phyloP scores from a whole-genome alignment of 805 yeast species.

The Komagataella phaffii region DNA sequence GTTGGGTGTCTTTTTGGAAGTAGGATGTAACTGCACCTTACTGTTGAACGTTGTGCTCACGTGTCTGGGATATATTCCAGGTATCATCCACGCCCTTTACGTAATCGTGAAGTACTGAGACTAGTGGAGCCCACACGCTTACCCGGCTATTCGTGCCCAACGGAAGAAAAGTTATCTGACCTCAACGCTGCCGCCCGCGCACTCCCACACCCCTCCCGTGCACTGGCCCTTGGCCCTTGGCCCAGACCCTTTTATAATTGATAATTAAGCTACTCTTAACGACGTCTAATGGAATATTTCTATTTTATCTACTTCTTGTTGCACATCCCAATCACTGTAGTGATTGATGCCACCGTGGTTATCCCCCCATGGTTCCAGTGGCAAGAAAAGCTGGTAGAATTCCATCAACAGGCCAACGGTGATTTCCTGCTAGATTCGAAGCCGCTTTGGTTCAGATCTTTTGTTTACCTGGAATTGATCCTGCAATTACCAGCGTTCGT shows the following conservation, averaged over 20 bases:
- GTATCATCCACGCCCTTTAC: slow-evolving; percentile 52
- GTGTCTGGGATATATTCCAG: slow-evolving; percentile 66
- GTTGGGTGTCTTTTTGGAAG: slow-evolving; percentile 41
- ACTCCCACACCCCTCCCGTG: neutral
- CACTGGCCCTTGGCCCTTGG: neutral
- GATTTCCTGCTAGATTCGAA: slow-evolving; percentile 45
- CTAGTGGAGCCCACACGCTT: neutral
- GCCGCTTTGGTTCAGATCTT: slow-evolving; percentile 63
- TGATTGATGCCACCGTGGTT: slow-evolving; percentile 64
- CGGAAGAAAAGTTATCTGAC: neutral
- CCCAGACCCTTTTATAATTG: neutral
- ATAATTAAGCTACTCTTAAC: neutral
- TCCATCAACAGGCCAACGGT: slow-evolving; percentile 52
- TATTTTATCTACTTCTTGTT: slow-evolving; percentile 16
- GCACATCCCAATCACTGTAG: slow-evolving; percentile 65
- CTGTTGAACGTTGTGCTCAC: slow-evolving; percentile 54
- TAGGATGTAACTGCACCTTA: slow-evolving; percentile 25
- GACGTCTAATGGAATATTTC: neutral
- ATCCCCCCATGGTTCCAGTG: slow-evolving; percentile 39
- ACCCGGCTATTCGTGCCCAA: neutral
- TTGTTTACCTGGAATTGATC: slow-evolving; percentile 59
- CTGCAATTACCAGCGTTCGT: slow-evolving; percentile 76
- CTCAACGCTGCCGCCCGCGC: neutral
- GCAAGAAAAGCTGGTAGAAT: slow-evolving; percentile 35
- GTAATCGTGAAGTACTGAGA: neutral